phyloP scores from a whole-genome alignment of 2,329 filamentous ascomycete genomes.

The Trichoderma endophyticum region DNA sequence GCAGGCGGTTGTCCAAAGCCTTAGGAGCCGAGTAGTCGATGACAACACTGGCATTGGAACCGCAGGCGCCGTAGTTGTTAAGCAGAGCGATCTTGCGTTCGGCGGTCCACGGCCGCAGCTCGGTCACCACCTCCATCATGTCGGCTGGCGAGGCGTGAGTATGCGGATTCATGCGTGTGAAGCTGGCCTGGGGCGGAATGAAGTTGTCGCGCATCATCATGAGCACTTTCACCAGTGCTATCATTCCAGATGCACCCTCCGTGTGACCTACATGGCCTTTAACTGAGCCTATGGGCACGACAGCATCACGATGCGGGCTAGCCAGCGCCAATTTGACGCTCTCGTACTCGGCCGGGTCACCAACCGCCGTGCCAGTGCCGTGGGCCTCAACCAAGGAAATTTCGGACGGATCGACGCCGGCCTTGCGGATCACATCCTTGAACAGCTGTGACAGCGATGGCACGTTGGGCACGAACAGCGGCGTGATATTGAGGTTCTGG shows the following conservation, averaged over 20 bases:
- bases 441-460: background rate
- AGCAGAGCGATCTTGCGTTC: background rate
- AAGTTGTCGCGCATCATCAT: background rate
- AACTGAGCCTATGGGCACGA: background rate
- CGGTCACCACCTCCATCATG: background rate
- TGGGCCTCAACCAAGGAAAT: background rate
- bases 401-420: background rate
- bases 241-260: background rate
- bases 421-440: background rate
- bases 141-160: background rate
- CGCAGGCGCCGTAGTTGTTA: background rate
- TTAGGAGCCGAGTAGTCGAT: background rate
- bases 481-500: background rate
- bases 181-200: background rate
- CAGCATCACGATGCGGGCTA: background rate
- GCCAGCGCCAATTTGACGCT: background rate
- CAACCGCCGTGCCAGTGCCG: background rate
- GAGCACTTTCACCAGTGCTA: background rate
- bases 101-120: background rate
- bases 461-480: background rate
- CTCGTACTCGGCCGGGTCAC: background rate
- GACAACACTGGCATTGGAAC: background rate
- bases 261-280: background rate
- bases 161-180: background rate
- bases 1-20: background rate